Base-by-base conservation (phyloP, 805 yeast species). In the Cyberlindnera meyerae region DNA sequence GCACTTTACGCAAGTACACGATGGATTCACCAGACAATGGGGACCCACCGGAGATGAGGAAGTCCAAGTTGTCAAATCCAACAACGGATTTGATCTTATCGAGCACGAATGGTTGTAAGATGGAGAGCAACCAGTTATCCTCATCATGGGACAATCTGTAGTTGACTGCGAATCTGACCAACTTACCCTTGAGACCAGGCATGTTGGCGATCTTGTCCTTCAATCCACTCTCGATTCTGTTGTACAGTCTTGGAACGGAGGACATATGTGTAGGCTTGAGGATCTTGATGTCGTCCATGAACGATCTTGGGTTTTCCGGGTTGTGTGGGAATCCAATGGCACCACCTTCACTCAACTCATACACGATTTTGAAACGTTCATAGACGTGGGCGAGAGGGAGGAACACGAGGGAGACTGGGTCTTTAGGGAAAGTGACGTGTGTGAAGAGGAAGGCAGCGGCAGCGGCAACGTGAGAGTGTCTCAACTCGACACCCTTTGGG, bases 401-500 rank as follows among this genome's bases (percentile, higher is more conserved):
- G 52, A 74, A 75, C 33, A 69, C 64, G 36, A 63, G 55, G 1
- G 62, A 48, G 21, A 43, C 44, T 17, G 57, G 52, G 26, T 54
- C 48, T 27, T 43, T 20, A 22, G 62, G 60, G 15, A 61, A 38
- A 18, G 53, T 47, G 22, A 62, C 54, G 18, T 62, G 57, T 4
- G 66, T 51, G 33, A 70, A 60, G 0, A 69, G 54, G 27, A 69
- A 59, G 2, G 71, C 68, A 28, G 75, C 70, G 6, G 66, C 71
- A 3, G 82, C 69, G 11, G 70, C 62, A 9, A 73, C 65, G 50
- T 70, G 70, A 9, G 61, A 60, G 33, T 81, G 86, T 8, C 73
- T 63, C 29, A 74, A 40, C 33, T 69, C 73, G 13, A 77, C 88
- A 36, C 89, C 89, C 58, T 82, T 81, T 32, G 89, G 89, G 13